Evolutionary conservation across 345 rosid species (phyloP), one percentile per base, ranked within the genome.

Genomic region (Eutrema japonicum): DNA sequence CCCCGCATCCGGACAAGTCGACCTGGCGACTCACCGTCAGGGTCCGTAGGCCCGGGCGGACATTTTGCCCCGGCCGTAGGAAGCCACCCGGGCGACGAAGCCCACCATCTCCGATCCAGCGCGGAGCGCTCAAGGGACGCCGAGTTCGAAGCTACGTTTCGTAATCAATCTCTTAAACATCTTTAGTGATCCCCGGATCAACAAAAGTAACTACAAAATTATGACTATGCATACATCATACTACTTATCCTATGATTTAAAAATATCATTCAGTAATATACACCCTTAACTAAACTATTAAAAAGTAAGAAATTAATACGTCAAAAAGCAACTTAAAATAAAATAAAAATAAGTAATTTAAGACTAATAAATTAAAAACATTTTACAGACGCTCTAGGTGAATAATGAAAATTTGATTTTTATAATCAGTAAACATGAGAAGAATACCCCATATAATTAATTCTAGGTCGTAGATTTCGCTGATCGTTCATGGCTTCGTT

Each of bases 401-500:
- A 16, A 33, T 14, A 10, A 12, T 37, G 72, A 47, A 70, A 66
- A 10, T 64, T 35, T 42, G 48, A 64, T 38, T 12, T 38, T 9
- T 35, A 13, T 27, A 37, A 64, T 79, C 30, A 79, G 75, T 74
- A 79, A 45, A 36, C 79, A 58, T 70, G 79, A 71, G 78, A 74
- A 38, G 80, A 71, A 57, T 77, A 77, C 57, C 80, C 80, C 80
- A 77, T 77, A 9, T 77, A 77, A 48, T 78, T 71, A 88, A 86
- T 76, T 50, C 96, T 78, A 0, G 97, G 82, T 33, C 91, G 83
- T 59, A 88, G 73, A 37, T 87, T 89, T 50, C 87, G 89, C 52
- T 87, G 88, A 77, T 83, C 88, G 65, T 77, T 82, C 43, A 82
- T 71, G 14, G 59, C 41, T 83, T 90, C 94, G 8, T 78, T 86